phyloP scores from a whole-genome alignment of 768 basidiomycete species.

The Arthromyces matolae region DNA sequence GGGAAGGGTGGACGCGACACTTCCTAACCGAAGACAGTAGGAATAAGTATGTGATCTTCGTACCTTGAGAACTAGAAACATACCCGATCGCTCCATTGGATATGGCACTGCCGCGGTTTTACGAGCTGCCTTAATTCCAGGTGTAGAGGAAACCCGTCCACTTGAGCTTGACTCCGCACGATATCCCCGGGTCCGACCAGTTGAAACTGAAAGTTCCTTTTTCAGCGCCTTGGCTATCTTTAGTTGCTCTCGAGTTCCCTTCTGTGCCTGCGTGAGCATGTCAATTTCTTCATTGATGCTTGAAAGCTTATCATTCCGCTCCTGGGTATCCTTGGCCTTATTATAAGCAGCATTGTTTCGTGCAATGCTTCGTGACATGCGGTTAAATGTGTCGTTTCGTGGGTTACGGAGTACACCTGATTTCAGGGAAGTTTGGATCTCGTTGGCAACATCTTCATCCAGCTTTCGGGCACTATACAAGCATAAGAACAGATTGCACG shows the following conservation, averaged over 20 bases:
- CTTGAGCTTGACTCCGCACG: conserved; percentile 1
- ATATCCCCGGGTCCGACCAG: neutral
- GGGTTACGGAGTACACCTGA: neutral
- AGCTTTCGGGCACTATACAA: neutral
- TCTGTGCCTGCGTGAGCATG: neutral
- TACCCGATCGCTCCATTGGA: too few species aligned
- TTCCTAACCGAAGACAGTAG: too few species aligned
- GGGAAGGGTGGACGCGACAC: too few species aligned
- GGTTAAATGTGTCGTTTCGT: neutral
- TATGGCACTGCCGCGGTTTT: too few species aligned
- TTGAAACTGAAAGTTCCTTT: neutral
- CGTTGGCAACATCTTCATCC: neutral
- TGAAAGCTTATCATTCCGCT: neutral
- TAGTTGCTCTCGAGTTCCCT: too few species aligned
- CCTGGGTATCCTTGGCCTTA: neutral
- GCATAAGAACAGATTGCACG: neutral
- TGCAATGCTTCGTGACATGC: neutral
- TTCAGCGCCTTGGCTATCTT: neutral
- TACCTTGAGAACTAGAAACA: too few species aligned
- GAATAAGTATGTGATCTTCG: too few species aligned
- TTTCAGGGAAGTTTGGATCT: neutral
- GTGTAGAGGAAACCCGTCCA: neutral
- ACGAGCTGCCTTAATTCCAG: too few species aligned
- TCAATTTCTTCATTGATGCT: neutral
- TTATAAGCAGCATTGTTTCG: neutral